Evolutionary conservation across 441 rosid genomes (phyloP), one percentile per base, ranked within the genome.

Genomic region (Corymbia citriodora): DNA sequence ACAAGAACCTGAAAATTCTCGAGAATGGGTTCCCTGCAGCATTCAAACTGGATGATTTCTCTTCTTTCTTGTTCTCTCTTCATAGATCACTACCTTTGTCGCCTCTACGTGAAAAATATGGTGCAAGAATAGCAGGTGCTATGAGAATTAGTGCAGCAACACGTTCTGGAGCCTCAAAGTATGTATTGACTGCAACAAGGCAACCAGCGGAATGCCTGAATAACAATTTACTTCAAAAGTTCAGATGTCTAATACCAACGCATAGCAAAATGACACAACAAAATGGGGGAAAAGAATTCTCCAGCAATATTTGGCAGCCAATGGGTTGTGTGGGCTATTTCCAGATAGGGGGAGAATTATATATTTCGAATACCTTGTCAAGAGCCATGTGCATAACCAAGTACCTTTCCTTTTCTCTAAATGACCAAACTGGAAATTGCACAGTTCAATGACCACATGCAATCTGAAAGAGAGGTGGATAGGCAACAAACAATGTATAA

Each of bases 81-180:
- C 90, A 90, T 25, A 55, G 50, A 55, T 89, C 87, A 68, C 52
- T 90, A 90, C 79, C 88, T 91, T 90, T 91, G 55, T 83, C 91
- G 90, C 88, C 89, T 89, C 92, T 93, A 70, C 57, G 92, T 74
- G 87, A 88, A 25, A 94, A 53, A 87, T 87, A 91, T 15, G 98
- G 98, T 17, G 99, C 98, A 54, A 98, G 89, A 92, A 98, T 95
- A 89, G 99, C 98, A 33, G 99, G 99, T 88, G 99, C 98, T 88
- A 98, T 94, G n/a, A 98, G 96, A 92, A 98, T 95, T 83, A 98
- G 93, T 53, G 98, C 99, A 88, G 97, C 98, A 89, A 98, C 89
- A 55, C 97, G 94, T 92, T 96, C 98, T 1, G 99, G 99, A 93
- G 98, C 97, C 94, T 98, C 97, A 91, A 96, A 95, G 92, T 98